Base-by-base conservation (phyloP, 1,284 basidiomycete species). In the Pseudozyma tsukubaensis region DNA sequence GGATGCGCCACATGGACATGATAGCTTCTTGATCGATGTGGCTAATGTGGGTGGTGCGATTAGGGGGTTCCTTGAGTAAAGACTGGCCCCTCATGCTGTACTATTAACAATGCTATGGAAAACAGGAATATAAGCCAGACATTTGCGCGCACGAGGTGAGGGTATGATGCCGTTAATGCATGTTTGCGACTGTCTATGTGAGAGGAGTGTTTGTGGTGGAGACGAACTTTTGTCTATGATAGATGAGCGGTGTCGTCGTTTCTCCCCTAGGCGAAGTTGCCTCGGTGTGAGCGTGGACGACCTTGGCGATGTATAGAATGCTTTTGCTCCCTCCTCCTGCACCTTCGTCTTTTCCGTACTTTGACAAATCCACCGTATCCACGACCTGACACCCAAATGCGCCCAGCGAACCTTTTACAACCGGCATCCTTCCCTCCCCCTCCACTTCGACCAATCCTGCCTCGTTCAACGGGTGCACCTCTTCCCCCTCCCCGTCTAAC, bases 1-100 rank as follows among this genome's bases (percentile, higher is more conserved):
- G 9, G 95, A 97, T 42, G 94, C 96, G 4, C 95, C 98, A 14
- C 98, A 94, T 93, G 97, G 97, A 12, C 86, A 86, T 68, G 95
- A 99, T 86, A 97, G 94, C 32, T 99, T 99, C 87, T 87, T 99
- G 87, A 86, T 93, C 71, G 92, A 93, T 80, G 89, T 92, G 35
- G 88, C 89, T 59, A 92, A 91, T 64, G 91, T 93, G 1, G 92
- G 92, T 2, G 90, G 91, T 0, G 92, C 92, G 4, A 89, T 93
- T 56, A 86, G 90, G 60, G 92, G 92, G 0, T 93, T 93, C 86
- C 85, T 93, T 39, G 62, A 61, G 39, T 64, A 39, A 36, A 36
- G 12, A 12, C 32, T 19, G 13, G n/a, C 24, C 19, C 21, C 12
- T 18, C 7, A 37, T 50, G 21, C 29, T 35, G 18, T 10, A n/a